These are phyloP conservation scores for Eimeria praecox DNA, from an alignment of 169 alveolate genomes.

Conservation along the genomic window DNA sequence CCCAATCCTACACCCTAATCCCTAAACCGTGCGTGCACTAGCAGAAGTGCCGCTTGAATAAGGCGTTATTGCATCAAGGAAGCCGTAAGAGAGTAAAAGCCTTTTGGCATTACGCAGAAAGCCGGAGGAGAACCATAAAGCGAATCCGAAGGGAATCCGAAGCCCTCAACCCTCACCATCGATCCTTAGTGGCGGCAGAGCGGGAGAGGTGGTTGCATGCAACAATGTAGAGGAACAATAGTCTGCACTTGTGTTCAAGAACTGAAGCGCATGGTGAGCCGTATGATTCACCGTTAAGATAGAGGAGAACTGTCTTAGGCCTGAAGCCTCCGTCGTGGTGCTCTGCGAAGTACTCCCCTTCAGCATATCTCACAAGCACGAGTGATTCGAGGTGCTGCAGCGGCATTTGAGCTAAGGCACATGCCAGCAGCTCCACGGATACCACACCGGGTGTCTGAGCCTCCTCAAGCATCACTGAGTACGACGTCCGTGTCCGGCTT, in stretches of 20 bases:
- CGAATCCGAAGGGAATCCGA: background rate
- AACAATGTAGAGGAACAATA: background rate
- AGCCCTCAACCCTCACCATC: background rate
- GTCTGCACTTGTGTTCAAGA: background rate
- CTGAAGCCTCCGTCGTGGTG: constrained; percentile 84
- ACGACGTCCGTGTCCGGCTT: constrained; percentile 69
- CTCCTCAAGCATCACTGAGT: constrained; percentile 69
- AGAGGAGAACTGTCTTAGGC: constrained; percentile 80
- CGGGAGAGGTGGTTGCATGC: background rate
- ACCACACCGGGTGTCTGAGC: constrained; percentile 68
- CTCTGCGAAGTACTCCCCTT: constrained; percentile 79
- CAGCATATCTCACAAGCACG: constrained; percentile 72
- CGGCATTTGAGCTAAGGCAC: constrained; percentile 78
- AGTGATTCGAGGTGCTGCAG: constrained; percentile 81
- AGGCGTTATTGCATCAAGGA: too few species aligned
- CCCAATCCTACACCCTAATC: background rate
- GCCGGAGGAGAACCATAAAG: background rate
- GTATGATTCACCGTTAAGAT: constrained; percentile 76
- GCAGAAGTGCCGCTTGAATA: background rate
- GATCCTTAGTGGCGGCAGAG: background rate
- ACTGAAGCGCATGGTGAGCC: background rate
- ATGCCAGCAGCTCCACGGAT: constrained; percentile 65
- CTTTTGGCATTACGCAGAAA: background rate
- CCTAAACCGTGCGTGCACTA: background rate
- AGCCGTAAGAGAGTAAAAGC: background rate